Evolutionary conservation across 1,284 basidiomycete species (phyloP), one percentile per base, ranked within the genome.

Genomic region (Microbotryum saponariae): DNA sequence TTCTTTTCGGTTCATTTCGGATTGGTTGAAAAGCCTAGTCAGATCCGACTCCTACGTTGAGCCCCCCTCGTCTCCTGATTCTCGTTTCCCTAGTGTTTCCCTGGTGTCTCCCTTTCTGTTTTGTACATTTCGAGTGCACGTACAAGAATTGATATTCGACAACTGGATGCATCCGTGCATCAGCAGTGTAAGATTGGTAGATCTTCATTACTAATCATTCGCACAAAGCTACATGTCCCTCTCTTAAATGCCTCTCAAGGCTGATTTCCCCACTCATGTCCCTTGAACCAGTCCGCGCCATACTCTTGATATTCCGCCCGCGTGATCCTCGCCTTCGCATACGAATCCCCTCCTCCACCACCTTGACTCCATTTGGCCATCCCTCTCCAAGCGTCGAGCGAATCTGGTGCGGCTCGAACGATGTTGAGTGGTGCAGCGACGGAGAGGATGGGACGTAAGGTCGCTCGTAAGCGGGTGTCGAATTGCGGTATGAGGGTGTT

Each of bases 251-350:
- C 16, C 37, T 42, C 51, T 53, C 51, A 53, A 21, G 31, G 29
- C 18, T 14, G 37, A 31, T 79, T 79, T 0, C 78, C 76, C 76
- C 77, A 78, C 4, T 68, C 70, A 71, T 82, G 79, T 63, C 80
- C 80, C 70, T 79, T 79, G 69, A 82, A 73, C 74, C 77, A 82
- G 75, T 97, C 93, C 2, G 84, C 83, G 0, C 96, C 96, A 77
- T 85, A 84, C 76, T 99, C 96, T 4, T 92, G 85, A 69, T 97
- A 99, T 72, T 96, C 89, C 5, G 81, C 83, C 70, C 81, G 83
- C 4, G 87, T 89, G 51, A 83, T 74, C 45, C 88, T 81, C 2
- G 84, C 81, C 23, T 74, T 73, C 50, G 72, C 72, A 18, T 14
- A 42, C 16, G 37, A 16, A 42, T 16, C 63, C 86, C 87, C 62